Conservation (phyloP, 2,329 filamentous ascomycete genomes). For the Graphilbum ipis-grandicollis region DNA sequence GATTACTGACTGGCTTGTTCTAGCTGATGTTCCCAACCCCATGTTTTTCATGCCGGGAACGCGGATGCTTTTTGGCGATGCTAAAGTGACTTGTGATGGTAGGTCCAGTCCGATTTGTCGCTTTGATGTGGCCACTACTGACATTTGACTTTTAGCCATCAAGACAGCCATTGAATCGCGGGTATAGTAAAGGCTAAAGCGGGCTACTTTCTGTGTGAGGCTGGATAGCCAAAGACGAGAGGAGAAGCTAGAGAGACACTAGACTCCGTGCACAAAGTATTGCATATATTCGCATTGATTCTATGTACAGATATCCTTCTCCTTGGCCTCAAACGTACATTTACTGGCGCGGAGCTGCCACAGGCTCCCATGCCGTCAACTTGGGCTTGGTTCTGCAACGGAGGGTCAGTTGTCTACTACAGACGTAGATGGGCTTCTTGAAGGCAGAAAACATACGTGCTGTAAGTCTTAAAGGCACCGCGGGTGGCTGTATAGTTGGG, state of each 20-base stretch:
- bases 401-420: not conserved
- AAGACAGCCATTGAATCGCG: slow-evolving; percentile 16
- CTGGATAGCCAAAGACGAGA: no score
- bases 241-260: no score
- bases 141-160: slow-evolving; percentile 11
- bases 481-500: slow-evolving; percentile 61
- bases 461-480: slow-evolving; percentile 83
- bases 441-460: slow-evolving; percentile 54
- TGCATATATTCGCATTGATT: no score
- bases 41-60: slow-evolving; percentile 88
- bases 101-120: slow-evolving; percentile 13
- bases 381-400: slow-evolving; percentile 18
- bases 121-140: not conserved
- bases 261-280: no score
- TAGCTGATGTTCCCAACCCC: slow-evolving; percentile 77
- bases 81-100: slow-evolving; percentile 70
- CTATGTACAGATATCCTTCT: no score
- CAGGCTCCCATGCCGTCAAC: slow-evolving; percentile 17
- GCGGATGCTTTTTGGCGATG: slow-evolving; percentile 85
- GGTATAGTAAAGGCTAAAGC: no score
- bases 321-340: not conserved
- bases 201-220: no score
- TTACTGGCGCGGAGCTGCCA: slow-evolving; percentile 14
- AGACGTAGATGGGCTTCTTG: no score
- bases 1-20: not conserved